These are phyloP conservation scores for Zygosaccharomyces pseudorouxii DNA, from an alignment of 805 yeast species.

Conservation along the genomic window DNA sequence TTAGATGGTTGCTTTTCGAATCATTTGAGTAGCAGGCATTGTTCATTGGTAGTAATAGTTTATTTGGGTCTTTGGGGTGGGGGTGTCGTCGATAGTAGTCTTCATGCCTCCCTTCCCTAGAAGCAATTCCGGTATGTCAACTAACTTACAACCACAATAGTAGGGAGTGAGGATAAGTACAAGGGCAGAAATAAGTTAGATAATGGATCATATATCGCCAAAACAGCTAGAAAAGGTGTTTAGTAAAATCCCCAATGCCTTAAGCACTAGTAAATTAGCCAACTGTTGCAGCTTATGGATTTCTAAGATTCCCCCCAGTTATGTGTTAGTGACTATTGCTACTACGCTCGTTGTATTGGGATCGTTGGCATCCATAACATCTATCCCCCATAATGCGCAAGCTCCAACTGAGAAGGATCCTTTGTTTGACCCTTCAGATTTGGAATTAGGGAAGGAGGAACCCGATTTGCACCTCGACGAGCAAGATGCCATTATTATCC, in stretches of 20 bases:
- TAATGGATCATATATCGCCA: constrained; percentile 3
- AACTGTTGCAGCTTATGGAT: constrained; percentile 1
- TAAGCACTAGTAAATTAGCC: constrained; percentile 2
- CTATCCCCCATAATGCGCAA: constrained; percentile 29
- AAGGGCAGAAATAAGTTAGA: background rate
- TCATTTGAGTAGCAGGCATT: too few species aligned
- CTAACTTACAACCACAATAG: constrained; percentile 2
- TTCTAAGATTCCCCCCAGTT: background rate
- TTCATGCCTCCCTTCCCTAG: background rate
- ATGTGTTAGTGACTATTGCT: constrained; percentile 7
- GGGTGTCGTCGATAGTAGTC: background rate
- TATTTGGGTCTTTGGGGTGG: background rate
- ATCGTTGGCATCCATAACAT: constrained; percentile 33
- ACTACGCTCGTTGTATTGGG: constrained; percentile 34
- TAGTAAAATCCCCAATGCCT: constrained; percentile 2
- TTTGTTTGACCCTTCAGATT: constrained; percentile 41
- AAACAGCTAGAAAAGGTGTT: constrained; percentile 4
- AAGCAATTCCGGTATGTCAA: background rate
- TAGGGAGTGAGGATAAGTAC: background rate
- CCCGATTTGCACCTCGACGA: constrained; percentile 16
- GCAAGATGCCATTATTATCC: constrained; percentile 40
- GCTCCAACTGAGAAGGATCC: constrained; percentile 38
- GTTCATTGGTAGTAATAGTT: background rate
- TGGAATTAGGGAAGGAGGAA: constrained; percentile 24
- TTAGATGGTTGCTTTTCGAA: background rate